Conservation (phyloP, 306 rosid species). For the Abrus pulchellus region DNA sequence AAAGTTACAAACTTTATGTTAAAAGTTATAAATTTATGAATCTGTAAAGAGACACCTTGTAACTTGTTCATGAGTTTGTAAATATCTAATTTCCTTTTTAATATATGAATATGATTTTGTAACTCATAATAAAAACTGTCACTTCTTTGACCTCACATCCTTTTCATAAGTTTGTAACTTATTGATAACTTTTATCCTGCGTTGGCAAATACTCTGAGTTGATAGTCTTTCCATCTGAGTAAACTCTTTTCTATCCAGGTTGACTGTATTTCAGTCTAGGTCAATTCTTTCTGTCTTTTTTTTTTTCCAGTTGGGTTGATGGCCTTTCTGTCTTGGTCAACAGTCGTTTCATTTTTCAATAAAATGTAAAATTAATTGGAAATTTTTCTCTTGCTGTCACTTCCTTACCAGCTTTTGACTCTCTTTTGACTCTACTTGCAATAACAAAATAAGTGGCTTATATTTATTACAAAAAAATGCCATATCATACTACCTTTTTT, state of each 20-base stretch:
- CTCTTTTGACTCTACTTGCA: neutral
- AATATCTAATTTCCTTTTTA: neutral
- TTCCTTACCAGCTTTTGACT: neutral
- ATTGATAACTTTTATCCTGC: neutral
- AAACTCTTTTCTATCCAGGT: neutral
- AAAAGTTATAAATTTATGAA: neutral
- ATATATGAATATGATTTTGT: neutral
- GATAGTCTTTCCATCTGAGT: neutral
- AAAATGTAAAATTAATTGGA: neutral
- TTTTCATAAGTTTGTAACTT: neutral
- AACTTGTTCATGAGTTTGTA: neutral
- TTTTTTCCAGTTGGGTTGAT: neutral
- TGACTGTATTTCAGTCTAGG: neutral
- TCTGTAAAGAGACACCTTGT: neutral
- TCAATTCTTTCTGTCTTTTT: neutral
- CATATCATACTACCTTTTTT: neutral
- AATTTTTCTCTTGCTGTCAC: neutral
- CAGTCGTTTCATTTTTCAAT: neutral
- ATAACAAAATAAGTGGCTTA: conserved; percentile 12
- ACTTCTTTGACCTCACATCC: neutral
- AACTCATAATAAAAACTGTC: no score
- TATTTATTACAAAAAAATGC: neutral
- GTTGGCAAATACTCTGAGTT: neutral
- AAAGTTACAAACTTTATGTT: no score
- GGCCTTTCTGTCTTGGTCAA: neutral